Conservation (phyloP, 2,329 filamentous ascomycete genomes). For the Scopulariopsis brevicaulis region DNA sequence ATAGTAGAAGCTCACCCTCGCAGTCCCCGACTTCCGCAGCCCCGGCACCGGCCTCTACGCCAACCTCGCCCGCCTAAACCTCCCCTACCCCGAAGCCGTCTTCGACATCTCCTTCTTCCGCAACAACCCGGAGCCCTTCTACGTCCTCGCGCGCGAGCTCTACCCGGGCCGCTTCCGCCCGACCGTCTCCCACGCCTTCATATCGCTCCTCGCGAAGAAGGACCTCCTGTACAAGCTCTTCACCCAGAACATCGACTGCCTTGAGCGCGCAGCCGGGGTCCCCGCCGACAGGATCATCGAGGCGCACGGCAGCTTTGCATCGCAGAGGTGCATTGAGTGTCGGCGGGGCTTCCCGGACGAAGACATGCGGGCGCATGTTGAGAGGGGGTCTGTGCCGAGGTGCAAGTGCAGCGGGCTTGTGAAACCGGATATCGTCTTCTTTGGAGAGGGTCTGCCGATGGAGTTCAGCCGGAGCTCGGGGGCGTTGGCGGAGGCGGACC, state of each 20-base stretch:
- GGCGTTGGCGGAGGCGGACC: slow-evolving; percentile 52
- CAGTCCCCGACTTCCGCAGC: slow-evolving; percentile 88
- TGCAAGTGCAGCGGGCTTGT: slow-evolving; percentile 73
- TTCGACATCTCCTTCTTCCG: slow-evolving; percentile 91
- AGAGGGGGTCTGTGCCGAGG: slow-evolving; percentile 54
- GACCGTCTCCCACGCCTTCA: slow-evolving; percentile 83
- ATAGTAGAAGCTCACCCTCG: background rate
- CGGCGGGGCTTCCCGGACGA: slow-evolving; percentile 58
- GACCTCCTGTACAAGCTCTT: slow-evolving; percentile 74
- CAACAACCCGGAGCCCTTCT: slow-evolving; percentile 78
- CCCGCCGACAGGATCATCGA: slow-evolving; percentile 74
- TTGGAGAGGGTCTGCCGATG: slow-evolving; percentile 56
- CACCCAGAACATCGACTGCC: slow-evolving; percentile 95
- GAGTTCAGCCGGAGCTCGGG: slow-evolving; percentile 22
- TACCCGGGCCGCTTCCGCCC: slow-evolving; percentile 85
- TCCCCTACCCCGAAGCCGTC: slow-evolving; percentile 84
- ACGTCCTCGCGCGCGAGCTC: slow-evolving; percentile 80
- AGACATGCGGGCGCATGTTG: slow-evolving; percentile 60
- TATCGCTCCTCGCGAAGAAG: slow-evolving; percentile 71
- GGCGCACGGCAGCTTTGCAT: slow-evolving; percentile 90
- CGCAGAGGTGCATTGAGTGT: slow-evolving; percentile 87
- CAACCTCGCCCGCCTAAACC: slow-evolving; percentile 74
- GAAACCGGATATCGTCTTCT: slow-evolving; percentile 94
- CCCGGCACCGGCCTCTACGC: slow-evolving; percentile 89
- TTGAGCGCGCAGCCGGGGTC: slow-evolving; percentile 80